Percentiles rank a stretch among this genome's conserved stretches.
Evolutionary conservation across 192 early-diverging fungal species (phyloP).

Genomic region (Rhizoclosmatium sp.): DNA sequence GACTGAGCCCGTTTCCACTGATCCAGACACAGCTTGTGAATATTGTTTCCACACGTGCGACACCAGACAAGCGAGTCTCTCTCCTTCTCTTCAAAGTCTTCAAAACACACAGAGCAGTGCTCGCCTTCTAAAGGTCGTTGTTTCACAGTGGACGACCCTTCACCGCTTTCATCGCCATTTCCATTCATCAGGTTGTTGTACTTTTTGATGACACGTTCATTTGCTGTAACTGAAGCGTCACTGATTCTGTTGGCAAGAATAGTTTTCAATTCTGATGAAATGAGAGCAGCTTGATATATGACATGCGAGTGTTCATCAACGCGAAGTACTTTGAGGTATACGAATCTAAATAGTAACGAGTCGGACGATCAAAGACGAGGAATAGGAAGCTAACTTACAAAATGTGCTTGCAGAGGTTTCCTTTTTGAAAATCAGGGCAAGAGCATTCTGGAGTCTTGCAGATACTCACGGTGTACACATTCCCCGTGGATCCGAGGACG

Average conservation of each 20-base stretch:
- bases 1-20: neutral
- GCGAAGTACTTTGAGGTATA: conserved; percentile 5
- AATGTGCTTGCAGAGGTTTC: conserved; percentile 8
- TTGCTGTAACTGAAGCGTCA: neutral
- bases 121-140: neutral
- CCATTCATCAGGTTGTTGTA: neutral
- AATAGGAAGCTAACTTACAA: neutral
- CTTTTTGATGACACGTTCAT: neutral
- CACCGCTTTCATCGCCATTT: neutral
- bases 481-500: neutral
- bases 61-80: neutral
- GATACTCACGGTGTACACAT: conserved; percentile 2
- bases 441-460: neutral
- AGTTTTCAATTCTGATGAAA: neutral
- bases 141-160: neutral
- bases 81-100: neutral
- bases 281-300: neutral
- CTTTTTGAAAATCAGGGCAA: conserved; percentile 1
- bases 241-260: neutral
- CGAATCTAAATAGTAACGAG: neutral
- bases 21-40: neutral
- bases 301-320: neutral
- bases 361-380: neutral
- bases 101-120: neutral
- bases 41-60: conserved; percentile 1